These are phyloP conservation scores for Erodium trifolium DNA, from an alignment of 441 rosid species.

Conservation along the genomic window DNA sequence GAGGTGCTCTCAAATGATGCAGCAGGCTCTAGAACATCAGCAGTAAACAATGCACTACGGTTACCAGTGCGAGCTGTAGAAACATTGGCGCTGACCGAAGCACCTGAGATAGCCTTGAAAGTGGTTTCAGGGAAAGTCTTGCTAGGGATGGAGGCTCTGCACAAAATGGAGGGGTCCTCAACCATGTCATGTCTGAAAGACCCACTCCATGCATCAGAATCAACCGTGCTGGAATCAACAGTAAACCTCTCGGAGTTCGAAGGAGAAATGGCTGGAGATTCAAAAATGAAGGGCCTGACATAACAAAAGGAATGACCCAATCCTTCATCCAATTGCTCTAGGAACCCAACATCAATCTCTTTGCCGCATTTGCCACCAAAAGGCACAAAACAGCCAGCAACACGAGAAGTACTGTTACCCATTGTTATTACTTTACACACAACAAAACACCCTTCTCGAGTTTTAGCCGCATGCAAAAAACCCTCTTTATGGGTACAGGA, in stretches of 20 bases:
- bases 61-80: constrained; percentile 87
- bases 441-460: background rate
- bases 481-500: constrained; percentile 13
- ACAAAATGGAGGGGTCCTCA: constrained; percentile 58
- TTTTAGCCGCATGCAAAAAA: background rate
- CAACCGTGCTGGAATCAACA: constrained; percentile 81
- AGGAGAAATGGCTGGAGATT: constrained; percentile 86
- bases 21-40: constrained; percentile 76
- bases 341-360: constrained; percentile 64
- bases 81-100: constrained; percentile 93
- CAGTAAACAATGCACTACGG: constrained; percentile 58
- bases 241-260: constrained; percentile 91
- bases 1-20: constrained; percentile 95
- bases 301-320: constrained; percentile 94
- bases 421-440: constrained; percentile 21
- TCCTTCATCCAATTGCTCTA: constrained; percentile 87
- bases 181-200: constrained; percentile 69
- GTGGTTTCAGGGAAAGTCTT: constrained; percentile 76
- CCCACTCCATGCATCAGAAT: constrained; percentile 77
- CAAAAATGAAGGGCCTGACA: constrained; percentile 71
- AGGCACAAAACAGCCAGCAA: constrained; percentile 86
- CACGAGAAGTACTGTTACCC: constrained; percentile 96
- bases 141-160: constrained; percentile 28
- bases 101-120: constrained; percentile 85
- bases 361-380: constrained; percentile 57